Conservation (phyloP, 345 rosid genomes). For the Lepidium sativum region DNA sequence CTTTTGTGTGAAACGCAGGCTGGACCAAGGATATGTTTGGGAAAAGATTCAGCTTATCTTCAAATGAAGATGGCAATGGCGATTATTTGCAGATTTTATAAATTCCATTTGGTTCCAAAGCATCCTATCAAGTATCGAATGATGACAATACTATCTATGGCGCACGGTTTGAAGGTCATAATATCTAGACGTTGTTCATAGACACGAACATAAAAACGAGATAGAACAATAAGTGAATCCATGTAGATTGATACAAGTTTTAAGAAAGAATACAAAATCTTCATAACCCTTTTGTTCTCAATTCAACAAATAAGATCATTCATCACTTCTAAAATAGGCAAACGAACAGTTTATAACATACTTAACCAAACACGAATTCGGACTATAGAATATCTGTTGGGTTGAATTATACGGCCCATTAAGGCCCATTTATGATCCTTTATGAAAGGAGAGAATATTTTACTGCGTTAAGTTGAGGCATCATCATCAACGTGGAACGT, state of each 20-base stretch:
- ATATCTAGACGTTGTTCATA: constrained; percentile 38
- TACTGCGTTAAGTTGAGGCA: constrained; percentile 27
- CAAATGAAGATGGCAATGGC: constrained; percentile 96
- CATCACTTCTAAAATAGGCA: no score
- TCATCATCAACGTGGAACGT: constrained; percentile 13
- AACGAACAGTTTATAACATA: no score
- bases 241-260: constrained; percentile 3
- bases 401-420: constrained; percentile 7
- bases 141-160: constrained; percentile 92
- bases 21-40: constrained; percentile 90
- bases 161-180: constrained; percentile 63
- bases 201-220: not conserved
- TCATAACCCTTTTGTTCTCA: not conserved
- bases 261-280: not conserved
- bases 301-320: not conserved
- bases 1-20: constrained; percentile 38
- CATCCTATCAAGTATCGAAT: constrained; percentile 85
- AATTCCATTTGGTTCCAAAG: constrained; percentile 57
- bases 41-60: constrained; percentile 94
- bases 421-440: not conserved
- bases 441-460: not conserved
- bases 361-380: not conserved
- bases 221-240: not conserved
- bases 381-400: not conserved
- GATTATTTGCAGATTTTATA: constrained; percentile 66